A percentile compares a stretch with the other conserved stretches of the same genome.
These are phyloP conservation scores for Suillus sp. DNA, from an alignment of 768 basidiomycete genomes.

Conservation along the genomic window DNA sequence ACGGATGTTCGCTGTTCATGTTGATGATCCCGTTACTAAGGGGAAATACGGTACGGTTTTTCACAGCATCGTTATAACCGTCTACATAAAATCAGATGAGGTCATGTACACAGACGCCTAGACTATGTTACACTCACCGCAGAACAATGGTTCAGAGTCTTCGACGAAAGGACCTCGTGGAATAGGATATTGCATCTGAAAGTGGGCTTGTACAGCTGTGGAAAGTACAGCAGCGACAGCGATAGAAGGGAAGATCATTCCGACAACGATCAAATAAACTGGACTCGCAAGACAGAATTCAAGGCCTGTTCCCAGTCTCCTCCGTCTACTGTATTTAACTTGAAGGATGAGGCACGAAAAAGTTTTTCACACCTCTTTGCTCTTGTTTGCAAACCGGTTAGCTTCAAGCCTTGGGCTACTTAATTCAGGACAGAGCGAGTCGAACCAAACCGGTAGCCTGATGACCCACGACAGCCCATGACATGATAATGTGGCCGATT, in stretches of 20 bases:
- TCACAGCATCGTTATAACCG: slow-evolving; percentile 55
- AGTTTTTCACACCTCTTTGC: slow-evolving; percentile 23
- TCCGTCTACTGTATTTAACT: not conserved
- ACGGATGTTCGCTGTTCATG: slow-evolving; percentile 65
- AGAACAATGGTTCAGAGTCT: slow-evolving; percentile 59
- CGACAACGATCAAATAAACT: not conserved
- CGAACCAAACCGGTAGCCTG: not conserved
- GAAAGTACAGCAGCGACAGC: slow-evolving; percentile 41
- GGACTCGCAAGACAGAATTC: not conserved
- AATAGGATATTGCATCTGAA: slow-evolving; percentile 74
- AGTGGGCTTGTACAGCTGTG: slow-evolving; percentile 65
- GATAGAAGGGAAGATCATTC: slow-evolving; percentile 40
- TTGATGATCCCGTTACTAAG: slow-evolving; percentile 60
- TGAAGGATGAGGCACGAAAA: slow-evolving; percentile 11
- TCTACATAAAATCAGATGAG: slow-evolving; percentile 42
- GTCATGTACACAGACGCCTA: not conserved
- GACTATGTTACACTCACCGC: slow-evolving; percentile 50
- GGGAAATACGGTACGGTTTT: slow-evolving; percentile 70
- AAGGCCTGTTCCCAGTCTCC: not conserved
- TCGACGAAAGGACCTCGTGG: slow-evolving; percentile 73
- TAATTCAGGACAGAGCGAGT: not conserved
- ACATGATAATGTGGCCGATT: not conserved
- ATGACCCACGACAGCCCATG: not conserved
- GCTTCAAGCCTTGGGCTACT: not conserved
- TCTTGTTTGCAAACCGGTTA: slow-evolving; percentile 22